Evolutionary conservation across 495 filamentous ascomycete genomes (phyloP), one percentile per base, ranked within the genome.

Genomic region (Penicillium odoratum): DNA sequence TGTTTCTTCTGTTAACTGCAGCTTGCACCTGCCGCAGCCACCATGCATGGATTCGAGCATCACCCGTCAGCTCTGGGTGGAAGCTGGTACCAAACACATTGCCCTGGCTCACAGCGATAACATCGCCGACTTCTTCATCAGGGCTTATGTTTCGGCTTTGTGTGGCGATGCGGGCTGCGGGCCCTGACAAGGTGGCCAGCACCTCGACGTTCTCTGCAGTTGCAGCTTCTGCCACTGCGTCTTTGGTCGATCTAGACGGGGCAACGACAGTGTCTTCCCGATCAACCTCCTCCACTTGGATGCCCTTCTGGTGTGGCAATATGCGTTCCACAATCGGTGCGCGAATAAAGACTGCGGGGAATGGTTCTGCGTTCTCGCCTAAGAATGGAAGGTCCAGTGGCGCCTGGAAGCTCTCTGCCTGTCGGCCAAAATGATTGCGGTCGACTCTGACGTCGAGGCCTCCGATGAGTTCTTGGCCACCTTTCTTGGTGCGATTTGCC

Each of bases 11-110:
- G 44, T 59, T 56, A 57, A 75, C 66, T 21, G 69, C 72, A 26
- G 69, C 66, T 56, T 73, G 70, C 48, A 97, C 90, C 69, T 92
- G 82, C 61, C 80, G 70, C 67, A 98, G 65, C 94, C 94, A 98
- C 94, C 94, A 98, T 4, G 84, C 74, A 73, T 98, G 94, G 64
- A 98, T 97, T 63, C 94, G 81, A 56, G 83, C 77, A 71, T 98
- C 94, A 25, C 84, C 85, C 25, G 93, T 98, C 67, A 98, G 72
- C 71, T 98, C 95, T 0, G 95, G 94, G 67, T 98, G 95, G 67
- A 98, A 98, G 68, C 92, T 97, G 7, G 92, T 98, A 6, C 92
- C 95, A 58, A 98, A 92, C 1, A 96, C 91, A 75, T 98, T 97
- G 11, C 90, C 90, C 73, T 98, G 93, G 56, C 83, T 80, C 45